Percentiles rank a stretch among this genome's conserved stretches.
These are phyloP conservation scores for Coix lacrymajobi DNA, from an alignment of 176 grass and related monocot species.

Conservation along the genomic window DNA sequence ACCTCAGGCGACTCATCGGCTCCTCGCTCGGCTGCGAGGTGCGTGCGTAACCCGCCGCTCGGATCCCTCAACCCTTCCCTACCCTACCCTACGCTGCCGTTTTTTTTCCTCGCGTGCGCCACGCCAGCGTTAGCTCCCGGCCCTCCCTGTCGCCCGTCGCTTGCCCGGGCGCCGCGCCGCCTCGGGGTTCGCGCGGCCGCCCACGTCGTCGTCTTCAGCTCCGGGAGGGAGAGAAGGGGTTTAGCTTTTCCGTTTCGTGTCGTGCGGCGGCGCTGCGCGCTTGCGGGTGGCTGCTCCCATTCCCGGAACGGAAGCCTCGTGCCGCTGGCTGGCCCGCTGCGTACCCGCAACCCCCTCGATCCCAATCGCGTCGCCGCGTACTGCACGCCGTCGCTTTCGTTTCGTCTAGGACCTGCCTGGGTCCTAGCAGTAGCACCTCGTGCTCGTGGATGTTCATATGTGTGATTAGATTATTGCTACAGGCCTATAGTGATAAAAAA, in stretches of 20 bases:
- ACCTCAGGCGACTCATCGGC: conserved; percentile 49
- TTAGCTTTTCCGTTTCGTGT: not conserved
- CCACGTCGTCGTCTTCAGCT: not conserved
- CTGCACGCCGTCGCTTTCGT: conserved; percentile 18
- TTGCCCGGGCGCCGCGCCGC: not conserved
- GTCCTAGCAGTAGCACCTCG: not conserved
- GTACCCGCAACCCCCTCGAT: not conserved
- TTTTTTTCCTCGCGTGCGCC: not conserved
- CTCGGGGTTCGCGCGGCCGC: not conserved
- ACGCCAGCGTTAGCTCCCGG: no score
- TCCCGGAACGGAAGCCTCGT: not conserved
- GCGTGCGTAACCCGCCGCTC: not conserved
- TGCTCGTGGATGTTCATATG: not conserved
- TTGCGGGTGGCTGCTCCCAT: not conserved
- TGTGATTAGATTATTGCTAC: not conserved
- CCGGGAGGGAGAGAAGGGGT: not conserved
- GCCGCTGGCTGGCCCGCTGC: not conserved
- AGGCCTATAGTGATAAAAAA: not conserved
- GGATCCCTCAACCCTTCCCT: not conserved
- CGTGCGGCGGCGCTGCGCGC: not conserved
- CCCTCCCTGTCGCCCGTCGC: not conserved
- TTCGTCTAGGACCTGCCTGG: not conserved
- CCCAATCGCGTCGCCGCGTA: not conserved
- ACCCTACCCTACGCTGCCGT: not conserved
- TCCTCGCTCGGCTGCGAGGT: conserved; percentile 55